Base-by-base conservation (phyloP, 23 red algal genomes). In the Agarophyton chilense region DNA sequence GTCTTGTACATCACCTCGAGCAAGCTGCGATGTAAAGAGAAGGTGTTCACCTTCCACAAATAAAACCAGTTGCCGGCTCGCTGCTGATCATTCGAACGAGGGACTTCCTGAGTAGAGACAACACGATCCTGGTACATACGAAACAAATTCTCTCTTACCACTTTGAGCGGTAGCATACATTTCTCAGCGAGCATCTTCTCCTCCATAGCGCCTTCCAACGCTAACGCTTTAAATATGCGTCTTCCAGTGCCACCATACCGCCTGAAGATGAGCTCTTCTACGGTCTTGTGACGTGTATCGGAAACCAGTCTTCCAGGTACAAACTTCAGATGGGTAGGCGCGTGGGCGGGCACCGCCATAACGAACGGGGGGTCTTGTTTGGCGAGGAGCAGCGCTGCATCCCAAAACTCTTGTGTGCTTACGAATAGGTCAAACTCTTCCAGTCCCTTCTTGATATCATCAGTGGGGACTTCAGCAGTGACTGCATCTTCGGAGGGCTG, bases 11-110 rank as follows among this genome's bases (percentile, higher is more conserved):
- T 72, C 47, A 81, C 45, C 19, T 81, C 42, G 26, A 71, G 26
- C 24, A 91, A 43, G 45, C 26, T 72, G 32, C 77, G 60, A 18
- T 81, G 65, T 17, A 76, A 28, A 16, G 55, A 49, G 24, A 91
- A 58, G 3, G 55, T 39, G 32, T 91, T 82, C 38, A 82, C 88
- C 32, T 73, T 81, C 88, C 88, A 91, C 42, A 91, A 52, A 35
- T 91, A 91, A 47, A 67, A 91, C 88, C 88, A 91, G 45, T 82
- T 82, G 61, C 76, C 79, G 9, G 88, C 75, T 60, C 88, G 55
- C 38, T 68, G 74, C 38, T 82, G 88, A 28, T 91, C 88, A 56
- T 91, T 57, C 17, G 88, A 82, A 46, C 77, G 52, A 26, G 88
- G 88, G 12, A 91, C 88, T 50, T 91, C 88, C 61, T 91, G 88